These are phyloP conservation scores for Flaveria linearis DNA, from an alignment of 129 eudicot genomes.

Conservation along the genomic window DNA sequence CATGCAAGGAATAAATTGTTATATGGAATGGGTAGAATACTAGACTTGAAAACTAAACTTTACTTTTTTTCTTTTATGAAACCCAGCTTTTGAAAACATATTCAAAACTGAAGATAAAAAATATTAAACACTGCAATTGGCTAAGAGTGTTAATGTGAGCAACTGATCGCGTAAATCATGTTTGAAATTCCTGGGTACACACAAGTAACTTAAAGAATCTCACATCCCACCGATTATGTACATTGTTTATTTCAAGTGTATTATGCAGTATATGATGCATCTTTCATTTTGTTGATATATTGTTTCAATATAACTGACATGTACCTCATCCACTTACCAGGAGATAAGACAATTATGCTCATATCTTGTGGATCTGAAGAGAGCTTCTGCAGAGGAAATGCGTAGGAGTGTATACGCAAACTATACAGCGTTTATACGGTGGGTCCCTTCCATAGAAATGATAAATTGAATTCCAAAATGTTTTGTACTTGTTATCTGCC, in stretches of 20 bases:
- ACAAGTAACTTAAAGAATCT: conserved; percentile 19
- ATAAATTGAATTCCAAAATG: neutral
- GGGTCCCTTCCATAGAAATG: conserved; percentile 31
- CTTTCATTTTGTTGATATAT: conserved; percentile 22
- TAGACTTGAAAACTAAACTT: conserved; percentile 1
- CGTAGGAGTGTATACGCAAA: conserved; percentile 98
- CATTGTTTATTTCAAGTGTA: conserved; percentile 6
- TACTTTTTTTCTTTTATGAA: neutral
- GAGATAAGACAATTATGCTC: conserved; percentile 95
- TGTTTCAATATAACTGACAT: conserved; percentile 27
- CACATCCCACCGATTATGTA: conserved; percentile 15
- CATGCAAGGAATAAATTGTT: neutral
- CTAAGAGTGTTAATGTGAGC: neutral
- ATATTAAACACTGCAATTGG: conserved; percentile 1
- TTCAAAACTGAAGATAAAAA: neutral
- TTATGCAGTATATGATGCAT: conserved; percentile 8
- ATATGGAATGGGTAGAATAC: conserved; percentile 6
- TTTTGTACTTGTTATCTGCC: conserved; percentile 13
- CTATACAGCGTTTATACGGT: conserved; percentile 96
- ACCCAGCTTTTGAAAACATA: neutral
- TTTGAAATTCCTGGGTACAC: neutral
- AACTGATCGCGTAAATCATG: conserved; percentile 7
- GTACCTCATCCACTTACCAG: conserved; percentile 49
- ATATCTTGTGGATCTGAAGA: conserved; percentile 89
- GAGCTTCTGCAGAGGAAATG: conserved; percentile 99